Evolutionary conservation across 2,329 filamentous ascomycete species (phyloP).

Genomic region (Echinosphaeria canescens): DNA sequence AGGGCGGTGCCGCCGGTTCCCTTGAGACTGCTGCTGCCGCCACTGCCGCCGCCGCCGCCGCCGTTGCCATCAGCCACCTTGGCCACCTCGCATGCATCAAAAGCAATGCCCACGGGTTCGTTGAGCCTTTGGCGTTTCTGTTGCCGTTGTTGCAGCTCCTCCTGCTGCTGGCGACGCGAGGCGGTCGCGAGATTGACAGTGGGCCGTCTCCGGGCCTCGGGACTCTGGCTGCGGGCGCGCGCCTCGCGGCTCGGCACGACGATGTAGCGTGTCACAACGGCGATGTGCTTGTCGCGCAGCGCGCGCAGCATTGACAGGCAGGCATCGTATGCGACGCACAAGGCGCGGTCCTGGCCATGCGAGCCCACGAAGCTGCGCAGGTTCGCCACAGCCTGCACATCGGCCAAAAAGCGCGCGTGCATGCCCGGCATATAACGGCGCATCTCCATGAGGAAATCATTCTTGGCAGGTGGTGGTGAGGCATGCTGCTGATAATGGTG

Average conservation of each 20-base stretch:
- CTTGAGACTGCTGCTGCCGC: slow-evolving; percentile 23
- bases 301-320: slow-evolving; percentile 49
- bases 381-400: slow-evolving; percentile 62
- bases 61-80: slow-evolving; percentile 12
- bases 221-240: slow-evolving; percentile 35
- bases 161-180: slow-evolving; percentile 17
- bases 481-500: too few relatives aligned
- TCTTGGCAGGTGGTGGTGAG: too few relatives aligned
- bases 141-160: slow-evolving; percentile 11
- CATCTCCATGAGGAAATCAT: slow-evolving; percentile 97
- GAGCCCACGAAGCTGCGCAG: slow-evolving; percentile 62
- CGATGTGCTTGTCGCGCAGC: slow-evolving; percentile 86
- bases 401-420: slow-evolving; percentile 72
- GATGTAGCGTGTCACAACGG: slow-evolving; percentile 91
- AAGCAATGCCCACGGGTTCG: slow-evolving; percentile 12
- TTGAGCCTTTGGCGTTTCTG: too few relatives aligned
- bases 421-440: slow-evolving; percentile 89
- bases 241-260: slow-evolving; percentile 68
- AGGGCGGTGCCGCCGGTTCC: slow-evolving; percentile 87
- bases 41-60: slow-evolving; percentile 16
- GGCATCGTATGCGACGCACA: slow-evolving; percentile 74
- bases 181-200: slow-evolving; percentile 45
- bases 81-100: slow-evolving; percentile 5
- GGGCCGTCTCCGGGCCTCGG: slow-evolving; percentile 22
- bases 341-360: slow-evolving; percentile 32